Conservation (phyloP, 495 filamentous ascomycete species). For the Daldinia vernicosa region DNA sequence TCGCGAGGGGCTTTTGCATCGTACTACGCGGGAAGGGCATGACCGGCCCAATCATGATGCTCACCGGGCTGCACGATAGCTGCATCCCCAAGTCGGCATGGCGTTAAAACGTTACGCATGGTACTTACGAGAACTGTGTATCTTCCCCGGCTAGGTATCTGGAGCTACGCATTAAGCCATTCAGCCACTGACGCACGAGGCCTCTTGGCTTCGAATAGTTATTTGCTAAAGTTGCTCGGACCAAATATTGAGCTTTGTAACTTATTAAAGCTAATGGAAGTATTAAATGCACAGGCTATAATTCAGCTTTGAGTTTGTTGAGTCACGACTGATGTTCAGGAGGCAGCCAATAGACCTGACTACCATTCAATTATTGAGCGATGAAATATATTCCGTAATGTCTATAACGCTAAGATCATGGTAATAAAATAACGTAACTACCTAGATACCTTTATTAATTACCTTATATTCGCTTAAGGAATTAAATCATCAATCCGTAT, state of each 20-base stretch:
- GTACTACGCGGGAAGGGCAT: not conserved
- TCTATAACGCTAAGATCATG: no score
- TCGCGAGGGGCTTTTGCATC: constrained; percentile 5
- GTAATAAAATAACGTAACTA: no score
- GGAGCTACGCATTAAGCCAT: not conserved
- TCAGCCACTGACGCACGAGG: not conserved
- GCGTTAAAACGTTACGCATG: not conserved
- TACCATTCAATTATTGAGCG: no score
- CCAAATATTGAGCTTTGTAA: not conserved
- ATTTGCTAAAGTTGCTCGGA: not conserved
- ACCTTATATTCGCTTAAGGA: no score
- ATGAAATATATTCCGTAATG: not conserved
- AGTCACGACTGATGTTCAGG: not conserved
- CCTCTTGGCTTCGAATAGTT: not conserved
- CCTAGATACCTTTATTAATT: no score
- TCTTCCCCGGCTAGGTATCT: not conserved
- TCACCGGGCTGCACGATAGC: not conserved
- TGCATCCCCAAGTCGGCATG: not conserved
- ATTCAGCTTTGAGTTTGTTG: not conserved
- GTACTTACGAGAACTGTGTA: not conserved
- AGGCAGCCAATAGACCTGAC: not conserved
- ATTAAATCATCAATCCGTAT: not conserved
- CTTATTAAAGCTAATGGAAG: not conserved
- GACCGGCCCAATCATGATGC: not conserved
- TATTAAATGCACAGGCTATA: not conserved